Conservation (phyloP, 1,284 basidiomycete species). For the Farysia itapuensis region DNA sequence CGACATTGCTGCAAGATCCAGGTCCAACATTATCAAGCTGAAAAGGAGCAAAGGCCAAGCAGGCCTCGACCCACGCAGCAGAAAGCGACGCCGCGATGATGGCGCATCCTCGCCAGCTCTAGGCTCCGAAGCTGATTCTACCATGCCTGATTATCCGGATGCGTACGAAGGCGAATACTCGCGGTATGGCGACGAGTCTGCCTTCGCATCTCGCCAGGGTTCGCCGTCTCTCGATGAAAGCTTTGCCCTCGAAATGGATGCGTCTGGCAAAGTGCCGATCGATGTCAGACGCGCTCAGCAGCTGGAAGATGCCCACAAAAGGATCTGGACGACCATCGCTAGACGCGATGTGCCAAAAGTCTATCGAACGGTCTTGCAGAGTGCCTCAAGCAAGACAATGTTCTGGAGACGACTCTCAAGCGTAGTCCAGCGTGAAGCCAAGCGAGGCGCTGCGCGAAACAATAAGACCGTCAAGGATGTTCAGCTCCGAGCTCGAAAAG, state of each 20-base stretch:
- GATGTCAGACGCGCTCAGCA: constrained; percentile 43
- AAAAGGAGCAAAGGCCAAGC: constrained; percentile 37
- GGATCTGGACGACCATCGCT: constrained; percentile 58
- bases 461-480: constrained; percentile 83
- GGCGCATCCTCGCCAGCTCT: constrained; percentile 19
- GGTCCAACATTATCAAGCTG: constrained; percentile 37
- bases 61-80: constrained; percentile 11
- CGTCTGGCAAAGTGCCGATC: constrained; percentile 44
- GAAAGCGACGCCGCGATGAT: constrained; percentile 26
- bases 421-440: constrained; percentile 76
- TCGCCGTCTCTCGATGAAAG: constrained; percentile 23
- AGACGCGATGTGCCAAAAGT: constrained; percentile 59
- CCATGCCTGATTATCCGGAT: constrained; percentile 22
- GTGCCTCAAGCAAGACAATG: constrained; percentile 60
- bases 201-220: constrained; percentile 22
- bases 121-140: constrained; percentile 23
- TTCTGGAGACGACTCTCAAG: constrained; percentile 78
- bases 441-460: constrained; percentile 75
- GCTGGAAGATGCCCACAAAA: constrained; percentile 55
- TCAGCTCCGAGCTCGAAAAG: constrained; percentile 80
- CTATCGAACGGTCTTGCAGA: constrained; percentile 54
- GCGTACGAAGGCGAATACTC: constrained; percentile 8
- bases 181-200: constrained; percentile 9
- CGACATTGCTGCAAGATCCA: constrained; percentile 19
- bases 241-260: constrained; percentile 27